Evolutionary conservation across 192 early-diverging fungal species (phyloP).

Genomic region (Umbelopsis sp.): DNA sequence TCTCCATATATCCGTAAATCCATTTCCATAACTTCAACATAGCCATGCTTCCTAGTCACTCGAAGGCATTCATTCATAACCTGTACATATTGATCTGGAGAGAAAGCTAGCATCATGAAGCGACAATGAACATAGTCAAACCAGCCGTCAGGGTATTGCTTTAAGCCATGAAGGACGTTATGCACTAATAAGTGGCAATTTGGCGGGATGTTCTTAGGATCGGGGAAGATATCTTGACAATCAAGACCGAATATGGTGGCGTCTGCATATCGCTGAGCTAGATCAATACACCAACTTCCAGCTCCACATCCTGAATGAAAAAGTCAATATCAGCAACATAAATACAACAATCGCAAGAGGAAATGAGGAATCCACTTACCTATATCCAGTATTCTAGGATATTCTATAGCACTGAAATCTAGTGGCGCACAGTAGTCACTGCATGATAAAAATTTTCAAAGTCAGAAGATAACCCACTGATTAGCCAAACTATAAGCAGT

Average conservation of each 20-base stretch:
- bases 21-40: constrained; percentile 37
- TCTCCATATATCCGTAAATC: constrained; percentile 27
- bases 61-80: constrained; percentile 30
- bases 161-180: constrained; percentile 32
- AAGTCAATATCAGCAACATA: background rate
- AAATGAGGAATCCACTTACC: background rate
- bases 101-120: constrained; percentile 36
- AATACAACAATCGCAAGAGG: background rate
- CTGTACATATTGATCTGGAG: constrained; percentile 28
- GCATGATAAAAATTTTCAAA: constrained; percentile 11
- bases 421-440: constrained; percentile 32
- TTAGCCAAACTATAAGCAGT: background rate
- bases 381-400: constrained; percentile 29
- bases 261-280: constrained; percentile 27
- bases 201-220: constrained; percentile 21
- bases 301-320: constrained; percentile 26
- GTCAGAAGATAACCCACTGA: constrained; percentile 1
- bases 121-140: constrained; percentile 41
- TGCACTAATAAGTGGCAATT: constrained; percentile 30
- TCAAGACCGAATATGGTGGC: constrained; percentile 36
- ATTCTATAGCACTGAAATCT: constrained; percentile 11
- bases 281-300: constrained; percentile 39
- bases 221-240: constrained; percentile 27
- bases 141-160: constrained; percentile 14
- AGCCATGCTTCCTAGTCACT: constrained; percentile 34